Base-by-base conservation (phyloP, 805 yeast genomes). In the Nakazawaea ishiwadae region DNA sequence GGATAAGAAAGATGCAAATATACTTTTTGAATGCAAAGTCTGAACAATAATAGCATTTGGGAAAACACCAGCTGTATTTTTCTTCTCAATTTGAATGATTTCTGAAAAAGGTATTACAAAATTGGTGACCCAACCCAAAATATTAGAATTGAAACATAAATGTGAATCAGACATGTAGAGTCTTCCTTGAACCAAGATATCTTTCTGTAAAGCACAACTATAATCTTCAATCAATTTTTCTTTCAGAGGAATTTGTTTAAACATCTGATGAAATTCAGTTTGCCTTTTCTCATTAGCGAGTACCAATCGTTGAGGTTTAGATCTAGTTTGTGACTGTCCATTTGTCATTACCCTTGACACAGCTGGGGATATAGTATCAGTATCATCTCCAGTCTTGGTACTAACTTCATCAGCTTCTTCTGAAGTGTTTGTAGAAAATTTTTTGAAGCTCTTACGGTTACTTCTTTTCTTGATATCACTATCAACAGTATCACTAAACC, bases 1-100 rank as follows among this genome's bases (percentile, higher is more conserved):
- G 3, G 79, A 65, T 20, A 80, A 63, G 46, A 83, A 76, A 1
- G 84, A 73, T 0, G 87, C 87, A 65, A 83, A 83, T 0, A 71
- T 68, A 53, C 75, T 78, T 50, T 72, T 76, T 19, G 73, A 75
- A 51, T 81, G 84, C 36, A 79, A 59, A 1, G 89, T 82, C 42
- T 75, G 71, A 17, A 83, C 70, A 33, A 72, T 69, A 47, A 83
- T 72, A 1, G 84, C 87, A 53, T 82, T 83, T 5, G 88, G 88
- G 46, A 83, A 79, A 12, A 83, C 63, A 0, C 78, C 80, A 0
- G 81, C 84, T 0, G 88, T 81, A 12, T 75, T 69, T 54, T 71
- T 76, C 56, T 81, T 82, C 47, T 79, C 83, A 16, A 83, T 68
- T 48, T 75, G 77, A 23, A 79, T 69, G 17, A 83, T 76, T 49